Evolutionary conservation across 2,329 filamentous ascomycete species (phyloP).

Genomic region (Ascochyta pisi): DNA sequence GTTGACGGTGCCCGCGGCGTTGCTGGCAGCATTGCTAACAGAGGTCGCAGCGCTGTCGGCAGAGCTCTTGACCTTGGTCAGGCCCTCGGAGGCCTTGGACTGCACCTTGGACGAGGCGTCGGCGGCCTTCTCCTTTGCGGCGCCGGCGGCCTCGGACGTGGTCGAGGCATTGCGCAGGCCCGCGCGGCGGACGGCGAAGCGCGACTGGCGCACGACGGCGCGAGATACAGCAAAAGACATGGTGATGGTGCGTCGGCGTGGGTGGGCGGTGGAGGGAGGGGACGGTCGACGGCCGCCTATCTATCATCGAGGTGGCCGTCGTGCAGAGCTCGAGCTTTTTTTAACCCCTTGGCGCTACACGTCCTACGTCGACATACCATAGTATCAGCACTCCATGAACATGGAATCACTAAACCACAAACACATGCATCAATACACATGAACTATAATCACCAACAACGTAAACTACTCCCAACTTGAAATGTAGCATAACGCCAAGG

Average conservation of each 20-base stretch:
- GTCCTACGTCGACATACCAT: not conserved
- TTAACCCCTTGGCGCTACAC: slow-evolving; percentile 8
- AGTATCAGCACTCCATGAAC: not conserved
- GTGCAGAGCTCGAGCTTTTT: slow-evolving; percentile 14
- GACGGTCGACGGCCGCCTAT: slow-evolving; percentile 6
- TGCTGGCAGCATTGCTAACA: slow-evolving; percentile 65
- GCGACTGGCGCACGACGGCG: slow-evolving; percentile 54
- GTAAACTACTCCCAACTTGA: no score
- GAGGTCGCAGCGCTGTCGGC: slow-evolving; percentile 79
- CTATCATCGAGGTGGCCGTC: slow-evolving; percentile 3
- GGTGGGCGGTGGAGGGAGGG: slow-evolving; percentile 15
- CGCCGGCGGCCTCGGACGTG: slow-evolving; percentile 55
- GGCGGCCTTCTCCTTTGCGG: slow-evolving; percentile 55
- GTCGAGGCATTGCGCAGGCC: slow-evolving; percentile 59
- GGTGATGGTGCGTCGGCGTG: slow-evolving; percentile 31
- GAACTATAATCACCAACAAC: no score
- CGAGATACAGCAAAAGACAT: slow-evolving; percentile 59
- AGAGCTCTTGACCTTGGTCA: slow-evolving; percentile 80
- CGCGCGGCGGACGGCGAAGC: slow-evolving; percentile 51
- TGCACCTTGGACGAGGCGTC: slow-evolving; percentile 65
- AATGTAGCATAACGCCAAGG: no score
- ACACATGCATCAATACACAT: no score
- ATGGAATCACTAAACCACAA: no score
- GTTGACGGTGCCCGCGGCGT: slow-evolving; percentile 77
- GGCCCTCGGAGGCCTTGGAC: slow-evolving; percentile 79